Conservation (phyloP, 208 protist genomes). For the Acanthamoeba lenticulata region DNA sequence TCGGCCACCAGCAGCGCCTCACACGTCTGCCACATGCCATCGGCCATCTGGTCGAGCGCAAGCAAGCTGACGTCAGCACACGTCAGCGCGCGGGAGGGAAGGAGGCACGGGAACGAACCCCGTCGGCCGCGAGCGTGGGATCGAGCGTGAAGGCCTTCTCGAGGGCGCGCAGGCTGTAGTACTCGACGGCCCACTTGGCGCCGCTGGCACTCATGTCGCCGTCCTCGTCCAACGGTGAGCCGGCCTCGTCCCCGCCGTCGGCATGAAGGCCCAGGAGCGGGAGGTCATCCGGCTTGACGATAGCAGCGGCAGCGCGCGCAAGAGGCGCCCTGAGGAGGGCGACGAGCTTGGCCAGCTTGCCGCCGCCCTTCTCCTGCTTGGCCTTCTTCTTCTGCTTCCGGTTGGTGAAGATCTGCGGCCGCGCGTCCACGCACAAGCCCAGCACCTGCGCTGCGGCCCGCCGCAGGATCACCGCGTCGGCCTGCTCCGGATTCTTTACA, state of each 20-base stretch:
- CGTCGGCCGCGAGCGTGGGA: not conserved
- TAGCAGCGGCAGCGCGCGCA: not conserved
- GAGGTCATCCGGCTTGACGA: not conserved
- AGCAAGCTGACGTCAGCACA: not conserved
- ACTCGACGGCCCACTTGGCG: constrained; percentile 59
- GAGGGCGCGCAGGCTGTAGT: constrained; percentile 45
- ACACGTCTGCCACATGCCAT: not conserved
- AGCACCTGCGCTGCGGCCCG: constrained; percentile 8
- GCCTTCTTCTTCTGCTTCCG: constrained; percentile 49
- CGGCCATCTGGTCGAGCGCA: not conserved
- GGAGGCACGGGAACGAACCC: not conserved
- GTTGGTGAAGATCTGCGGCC: constrained; percentile 7
- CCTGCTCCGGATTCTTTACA: not conserved
- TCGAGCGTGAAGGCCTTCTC: constrained; percentile 39
- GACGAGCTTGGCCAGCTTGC: too few species aligned
- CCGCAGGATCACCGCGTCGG: not conserved
- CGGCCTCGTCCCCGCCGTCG: not conserved
- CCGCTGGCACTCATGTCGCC: not conserved
- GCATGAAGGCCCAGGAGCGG: not conserved
- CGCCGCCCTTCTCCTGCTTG: too few species aligned
- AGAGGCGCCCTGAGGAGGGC: not conserved
- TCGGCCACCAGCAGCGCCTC: not conserved
- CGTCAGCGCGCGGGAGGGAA: not conserved
- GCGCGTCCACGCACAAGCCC: constrained; percentile 41
- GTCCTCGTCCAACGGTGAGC: not conserved